Conservation (phyloP, 352 stramenopile species). For the Phytophthora idaei region DNA sequence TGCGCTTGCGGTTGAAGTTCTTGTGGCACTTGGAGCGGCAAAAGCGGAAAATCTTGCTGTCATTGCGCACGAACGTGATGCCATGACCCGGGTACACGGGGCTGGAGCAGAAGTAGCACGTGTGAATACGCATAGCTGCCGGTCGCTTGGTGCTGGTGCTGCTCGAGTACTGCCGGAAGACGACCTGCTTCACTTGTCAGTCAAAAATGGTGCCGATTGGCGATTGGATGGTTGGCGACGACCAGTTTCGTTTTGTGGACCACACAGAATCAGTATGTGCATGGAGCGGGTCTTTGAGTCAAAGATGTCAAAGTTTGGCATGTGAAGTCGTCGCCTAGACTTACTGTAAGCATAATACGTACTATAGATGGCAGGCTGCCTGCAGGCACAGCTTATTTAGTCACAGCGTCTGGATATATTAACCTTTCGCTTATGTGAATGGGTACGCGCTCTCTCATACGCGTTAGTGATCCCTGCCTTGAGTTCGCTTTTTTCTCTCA, state of each 20-base stretch:
- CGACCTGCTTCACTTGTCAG: slow-evolving; percentile 12
- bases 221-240: slow-evolving; percentile 36
- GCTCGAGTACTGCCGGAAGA: slow-evolving; percentile 28
- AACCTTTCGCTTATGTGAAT: slow-evolving; percentile 31
- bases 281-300: neutral
- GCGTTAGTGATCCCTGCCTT: slow-evolving; percentile 26
- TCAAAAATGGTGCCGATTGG: slow-evolving; percentile 22
- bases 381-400: slow-evolving; percentile 1
- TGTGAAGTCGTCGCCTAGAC: neutral
- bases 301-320: too few relatives aligned
- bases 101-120: slow-evolving; percentile 99
- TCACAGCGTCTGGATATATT: slow-evolving; percentile 32
- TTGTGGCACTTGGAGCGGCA: slow-evolving; percentile 99
- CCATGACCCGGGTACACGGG: slow-evolving; percentile 99
- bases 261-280: slow-evolving; percentile 8
- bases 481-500: slow-evolving; percentile 9
- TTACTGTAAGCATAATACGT: too few relatives aligned
- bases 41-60: slow-evolving; percentile 99
- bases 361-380: too few relatives aligned
- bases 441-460: slow-evolving; percentile 29
- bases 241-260: slow-evolving; percentile 6
- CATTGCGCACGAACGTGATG: slow-evolving; percentile 99
- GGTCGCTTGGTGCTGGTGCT: slow-evolving; percentile 11
- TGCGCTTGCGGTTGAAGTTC: slow-evolving; percentile 99
- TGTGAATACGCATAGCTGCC: slow-evolving; percentile 95